Evolutionary conservation across 2,329 filamentous ascomycete species (phyloP).

Genomic region (Pseudocercospora vitis): DNA sequence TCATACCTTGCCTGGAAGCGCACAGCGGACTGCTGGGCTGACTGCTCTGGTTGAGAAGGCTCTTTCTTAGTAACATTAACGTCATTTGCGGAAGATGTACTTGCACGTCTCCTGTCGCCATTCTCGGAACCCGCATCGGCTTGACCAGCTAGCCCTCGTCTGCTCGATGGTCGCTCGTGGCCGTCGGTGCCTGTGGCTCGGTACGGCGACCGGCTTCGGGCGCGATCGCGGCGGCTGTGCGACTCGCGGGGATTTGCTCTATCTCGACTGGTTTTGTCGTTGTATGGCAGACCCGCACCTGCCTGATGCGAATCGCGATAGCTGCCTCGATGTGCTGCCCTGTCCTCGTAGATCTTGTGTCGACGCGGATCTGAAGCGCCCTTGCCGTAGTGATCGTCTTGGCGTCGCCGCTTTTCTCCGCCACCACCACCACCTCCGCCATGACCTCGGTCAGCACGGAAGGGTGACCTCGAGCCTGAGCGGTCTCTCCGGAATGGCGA

Average conservation of each 20-base stretch:
- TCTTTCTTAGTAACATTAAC: constrained; percentile 21
- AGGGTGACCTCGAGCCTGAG: constrained; percentile 35
- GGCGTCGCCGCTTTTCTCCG: constrained; percentile 62
- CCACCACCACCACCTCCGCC: constrained; percentile 39
- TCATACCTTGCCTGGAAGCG: constrained; percentile 22
- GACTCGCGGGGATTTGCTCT: constrained; percentile 14
- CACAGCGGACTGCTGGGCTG: constrained; percentile 10
- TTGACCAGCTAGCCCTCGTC: constrained; percentile 19
- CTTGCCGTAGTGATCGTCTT: constrained; percentile 59
- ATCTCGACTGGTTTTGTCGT: constrained; percentile 16
- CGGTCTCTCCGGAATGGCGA: constrained; percentile 56
- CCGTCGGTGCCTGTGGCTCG: constrained; percentile 15
- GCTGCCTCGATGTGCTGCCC: constrained; percentile 36
- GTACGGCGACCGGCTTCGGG: constrained; percentile 33
- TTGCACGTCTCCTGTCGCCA: constrained; percentile 19
- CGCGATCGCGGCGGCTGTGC: constrained; percentile 18
- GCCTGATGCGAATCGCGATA: constrained; percentile 35
- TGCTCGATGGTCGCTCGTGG: constrained; percentile 15
- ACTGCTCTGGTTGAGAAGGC: constrained; percentile 20
- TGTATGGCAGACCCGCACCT: constrained; percentile 22
- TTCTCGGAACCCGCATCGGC: constrained; percentile 9
- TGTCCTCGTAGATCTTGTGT: constrained; percentile 63
- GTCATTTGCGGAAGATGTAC: constrained; percentile 19
- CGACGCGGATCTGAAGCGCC: constrained; percentile 58
- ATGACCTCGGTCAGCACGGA: constrained; percentile 27